Base-by-base conservation (phyloP, 2,329 filamentous ascomycete species). In the Alternaria ethzedia region DNA sequence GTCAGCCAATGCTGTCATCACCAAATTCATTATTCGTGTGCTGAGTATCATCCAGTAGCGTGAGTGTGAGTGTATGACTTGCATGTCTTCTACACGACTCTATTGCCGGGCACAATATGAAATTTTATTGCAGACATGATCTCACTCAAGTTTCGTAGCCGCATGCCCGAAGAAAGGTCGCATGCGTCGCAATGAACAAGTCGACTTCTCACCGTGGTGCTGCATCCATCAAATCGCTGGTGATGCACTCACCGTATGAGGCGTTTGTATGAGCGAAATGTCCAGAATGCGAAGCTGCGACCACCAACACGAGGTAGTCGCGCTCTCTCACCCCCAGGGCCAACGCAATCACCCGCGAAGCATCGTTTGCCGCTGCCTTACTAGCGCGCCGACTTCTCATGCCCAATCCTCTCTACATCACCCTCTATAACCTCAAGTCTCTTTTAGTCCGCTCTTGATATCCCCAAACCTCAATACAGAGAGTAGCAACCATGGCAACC, bases 1-100 rank as follows among this genome's bases (percentile, higher is more conserved):
- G 67, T 73, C 71, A 71, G 57, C 28, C 23, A 44, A n/a, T 23
- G 54, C 26, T 28, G 20, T 46, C 45, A 64, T 67, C 55, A 36
- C 30, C n/a, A 26, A 49, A 25, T n/a, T 8, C 36, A 28, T 59
- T 60, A 66, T n/a, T 67, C 63, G 47, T 25, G 32, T 50, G 15
- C 17, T 11, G 8, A 11, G 5, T 23, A 59, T 49, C 58, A 61
- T 15, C 51, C n/a, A 36, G 7, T 11, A 26, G 41, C 25, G 21
- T 15, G 20, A 36, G 6, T 25, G 5, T n/a, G 23, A 25, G 23
- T 25, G 23, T 25, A 8, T 25, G 23, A 25, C 23, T 25, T 25
- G 23, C 23, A 9, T n/a, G 8, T 17, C 41, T 25, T 17, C 32
- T 21, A 15, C 3, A 11, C 49, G 4, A 21, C 11, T 4, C 8